A percentile compares a stretch with the other conserved stretches of the same genome.
Conservation (phyloP, 176 grass and related monocot genomes). For the Avena sativa region DNA sequence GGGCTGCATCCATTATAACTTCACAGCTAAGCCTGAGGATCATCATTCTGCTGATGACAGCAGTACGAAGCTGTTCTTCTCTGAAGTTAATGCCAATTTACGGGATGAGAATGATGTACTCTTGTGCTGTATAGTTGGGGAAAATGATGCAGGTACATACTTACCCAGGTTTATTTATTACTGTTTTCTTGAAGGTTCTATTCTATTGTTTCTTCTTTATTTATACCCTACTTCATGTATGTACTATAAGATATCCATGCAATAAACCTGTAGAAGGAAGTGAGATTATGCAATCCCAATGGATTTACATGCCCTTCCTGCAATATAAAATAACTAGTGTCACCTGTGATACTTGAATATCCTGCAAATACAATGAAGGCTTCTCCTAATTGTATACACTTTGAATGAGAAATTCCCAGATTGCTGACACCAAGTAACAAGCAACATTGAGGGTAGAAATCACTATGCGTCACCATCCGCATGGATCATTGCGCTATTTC, state of each 20-base stretch:
- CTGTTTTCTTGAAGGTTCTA: neutral
- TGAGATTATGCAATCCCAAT: neutral
- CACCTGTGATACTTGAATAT: neutral
- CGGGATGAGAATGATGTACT: slow-evolving; percentile 24
- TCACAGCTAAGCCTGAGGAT: neutral
- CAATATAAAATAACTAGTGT: neutral
- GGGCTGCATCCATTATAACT: slow-evolving; percentile 11
- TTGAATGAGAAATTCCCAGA: neutral
- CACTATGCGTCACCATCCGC: neutral
- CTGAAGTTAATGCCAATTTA: slow-evolving; percentile 17
- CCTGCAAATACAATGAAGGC: neutral
- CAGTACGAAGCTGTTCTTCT: slow-evolving; percentile 3
- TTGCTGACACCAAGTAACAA: neutral
- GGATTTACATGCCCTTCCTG: neutral
- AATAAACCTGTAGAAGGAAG: neutral
- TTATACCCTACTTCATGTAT: neutral
- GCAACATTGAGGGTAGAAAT: neutral
- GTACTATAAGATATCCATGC: neutral
- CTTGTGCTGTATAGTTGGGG: slow-evolving; percentile 15
- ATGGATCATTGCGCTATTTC: neutral
- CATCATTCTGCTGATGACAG: neutral
- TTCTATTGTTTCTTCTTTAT: neutral
- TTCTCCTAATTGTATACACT: neutral
- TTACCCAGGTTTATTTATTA: neutral
- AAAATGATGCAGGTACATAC: slow-evolving; percentile 28